phyloP scores from a whole-genome alignment of 345 rosid genomes.

The Ricinus communis region DNA sequence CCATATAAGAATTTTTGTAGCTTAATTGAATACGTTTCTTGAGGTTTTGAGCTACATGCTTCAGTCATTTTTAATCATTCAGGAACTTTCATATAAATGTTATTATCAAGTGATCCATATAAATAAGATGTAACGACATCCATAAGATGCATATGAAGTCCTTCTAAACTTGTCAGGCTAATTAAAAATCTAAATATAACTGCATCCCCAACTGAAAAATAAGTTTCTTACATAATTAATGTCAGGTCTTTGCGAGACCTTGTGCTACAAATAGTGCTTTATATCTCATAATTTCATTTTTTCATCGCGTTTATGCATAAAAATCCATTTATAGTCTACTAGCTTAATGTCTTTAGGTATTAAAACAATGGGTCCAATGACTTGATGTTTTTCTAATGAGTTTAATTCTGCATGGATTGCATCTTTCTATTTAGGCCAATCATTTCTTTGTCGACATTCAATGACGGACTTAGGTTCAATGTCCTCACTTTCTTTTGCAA shows the following conservation, averaged over 20 bases:
- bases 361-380: not conserved
- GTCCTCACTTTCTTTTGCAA: not conserved
- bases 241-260: too few species aligned
- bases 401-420: not conserved
- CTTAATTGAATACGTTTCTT: not conserved
- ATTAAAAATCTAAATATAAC: too few species aligned
- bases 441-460: not conserved
- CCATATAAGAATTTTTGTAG: not conserved
- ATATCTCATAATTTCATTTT: too few species aligned
- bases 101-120: not conserved
- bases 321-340: not conserved
- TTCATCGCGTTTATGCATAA: not conserved
- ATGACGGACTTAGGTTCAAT: not conserved
- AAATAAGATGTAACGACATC: not conserved
- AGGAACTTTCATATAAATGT: too few species aligned
- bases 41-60: too few species aligned
- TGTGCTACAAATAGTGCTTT: too few species aligned
- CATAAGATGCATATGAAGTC: not conserved
- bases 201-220: not conserved
- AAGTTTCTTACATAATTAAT: not conserved
- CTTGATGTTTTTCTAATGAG: not conserved
- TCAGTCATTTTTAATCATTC: too few species aligned
- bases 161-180: not conserved
- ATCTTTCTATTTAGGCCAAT: slow-evolving; percentile 5
- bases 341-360: not conserved